Base-by-base conservation (phyloP, 2,329 filamentous ascomycete species). In the Ascochyta viciae-villosae region DNA sequence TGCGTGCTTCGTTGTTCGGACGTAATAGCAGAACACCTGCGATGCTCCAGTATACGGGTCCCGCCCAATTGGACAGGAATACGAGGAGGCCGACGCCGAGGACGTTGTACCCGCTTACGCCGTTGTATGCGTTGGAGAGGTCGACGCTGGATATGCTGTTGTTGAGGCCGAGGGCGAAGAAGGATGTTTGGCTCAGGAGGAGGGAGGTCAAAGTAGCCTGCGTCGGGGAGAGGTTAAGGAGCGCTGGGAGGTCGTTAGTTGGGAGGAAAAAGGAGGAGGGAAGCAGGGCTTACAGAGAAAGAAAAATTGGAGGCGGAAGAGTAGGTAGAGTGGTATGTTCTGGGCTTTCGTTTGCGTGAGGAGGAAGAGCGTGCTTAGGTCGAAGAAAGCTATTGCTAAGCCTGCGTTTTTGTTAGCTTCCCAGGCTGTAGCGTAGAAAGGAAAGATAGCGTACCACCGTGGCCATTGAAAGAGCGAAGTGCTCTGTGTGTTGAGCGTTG, bases 81-180 rank as follows among this genome's bases (percentile, higher is more conserved):
- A 93, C 92, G 47, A 99, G 81, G 3, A 91, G 60, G 0, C 92
- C 95, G 15, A 99, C 95, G 15, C 87, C 83, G n/a, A 87, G 61
- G 60, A 95, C 82, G 70, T 90, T 93, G 80, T 96, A 99, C 52
- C 83, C 86, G 45, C 83, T 85, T 34, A 99, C 83, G 60, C 95
- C 95, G 68, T 99, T 99, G 78, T 99, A 99, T 0, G 93, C 93
- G 71, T 89, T 96, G 6, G 92, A 96, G 19, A 99, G 84, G 71
- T 98, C 93, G 66, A 99, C 87, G n/a, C 90, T 94, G 12, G 93
- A 96, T 64, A 99, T 96, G 37, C 95, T 90, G 74, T 99, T 99
- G 42, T 91, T 91, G 72, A 92, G 92, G 23, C 93, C 95, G 60
- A 92, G 87, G 27, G 91, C 89, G 73, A 98, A 99, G 82, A 96